Conservation (phyloP, 768 basidiomycete species). For the Suillus paluster region DNA sequence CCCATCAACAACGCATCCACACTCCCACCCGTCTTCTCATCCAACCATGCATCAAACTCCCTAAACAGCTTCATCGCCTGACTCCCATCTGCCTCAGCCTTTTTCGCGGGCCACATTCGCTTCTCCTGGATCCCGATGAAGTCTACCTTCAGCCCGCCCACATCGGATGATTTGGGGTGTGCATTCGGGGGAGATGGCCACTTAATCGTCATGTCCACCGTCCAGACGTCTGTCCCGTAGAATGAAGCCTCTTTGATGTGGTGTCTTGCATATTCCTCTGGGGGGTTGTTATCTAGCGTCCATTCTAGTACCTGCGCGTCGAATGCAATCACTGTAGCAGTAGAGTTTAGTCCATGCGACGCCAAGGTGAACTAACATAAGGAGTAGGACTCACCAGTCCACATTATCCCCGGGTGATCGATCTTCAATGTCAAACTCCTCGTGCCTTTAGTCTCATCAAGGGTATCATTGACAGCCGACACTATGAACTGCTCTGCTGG, state of each 20-base stretch:
- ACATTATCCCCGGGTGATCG: constrained; percentile 81
- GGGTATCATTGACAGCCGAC: constrained; percentile 56
- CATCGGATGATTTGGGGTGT: constrained; percentile 25
- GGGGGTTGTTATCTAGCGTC: constrained; percentile 82
- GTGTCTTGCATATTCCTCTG: constrained; percentile 75
- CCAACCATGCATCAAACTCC: constrained; percentile 76
- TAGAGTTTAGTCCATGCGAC: neutral
- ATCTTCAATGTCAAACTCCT: constrained; percentile 72
- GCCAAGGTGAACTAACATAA: constrained; percentile 1
- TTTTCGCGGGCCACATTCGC: constrained; percentile 83
- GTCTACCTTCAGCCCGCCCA: constrained; percentile 55
- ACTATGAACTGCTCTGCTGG: constrained; percentile 52
- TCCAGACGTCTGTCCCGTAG: constrained; percentile 76
- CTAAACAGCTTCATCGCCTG: constrained; percentile 76
- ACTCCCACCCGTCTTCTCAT: constrained; percentile 59
- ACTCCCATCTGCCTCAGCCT: constrained; percentile 49
- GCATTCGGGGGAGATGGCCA: constrained; percentile 34
- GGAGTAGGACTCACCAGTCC: constrained; percentile 64
- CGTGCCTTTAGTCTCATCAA: constrained; percentile 61
- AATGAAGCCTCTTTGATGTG: constrained; percentile 93
- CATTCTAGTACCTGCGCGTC: constrained; percentile 88
- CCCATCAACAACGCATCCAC: constrained; percentile 74
- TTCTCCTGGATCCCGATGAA: constrained; percentile 85
- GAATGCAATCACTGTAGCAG: constrained; percentile 74
- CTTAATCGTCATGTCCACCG: constrained; percentile 72